Evolutionary conservation across 2,329 filamentous ascomycete species (phyloP), one percentile per base, ranked within the genome.

Genomic region (Ascochyta fabae): DNA sequence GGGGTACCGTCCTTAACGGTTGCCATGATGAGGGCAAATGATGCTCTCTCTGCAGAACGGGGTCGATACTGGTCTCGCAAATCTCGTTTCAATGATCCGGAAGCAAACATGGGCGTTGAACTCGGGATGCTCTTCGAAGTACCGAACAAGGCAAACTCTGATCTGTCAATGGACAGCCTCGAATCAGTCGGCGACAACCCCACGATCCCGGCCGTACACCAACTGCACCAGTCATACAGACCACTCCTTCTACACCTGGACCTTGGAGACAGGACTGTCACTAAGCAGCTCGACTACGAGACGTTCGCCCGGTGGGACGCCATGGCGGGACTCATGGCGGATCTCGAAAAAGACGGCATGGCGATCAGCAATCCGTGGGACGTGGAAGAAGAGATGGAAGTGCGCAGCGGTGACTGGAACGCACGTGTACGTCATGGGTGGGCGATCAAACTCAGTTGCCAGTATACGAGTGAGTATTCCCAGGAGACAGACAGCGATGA

Each of bases 291-390:
- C 8, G 50, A 58, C 4, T 64, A 61, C 35, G 34, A 15, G 8
- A 56, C 48, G 12, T 62, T 60, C 24, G 46, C 53, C 16, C 33
- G 38, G n/a, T 63, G 61, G 64, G 35, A 45, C 3, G 47, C 53
- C 9, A 38, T 64, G 2, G 24, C 41, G 23, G 61, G 96, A 86
- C 84, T 97, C 91, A 84, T 96, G 91, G 49, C 92, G 91, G 85
- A 96, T 91, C 77, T 94, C 91, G 80, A 96, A 92, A 66, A 96
- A 86, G 81, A 97, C 91, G 67, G 96, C 75, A 83, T 97, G 91
- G 66, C 96, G 83, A 71, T 85, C 91, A 78, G 95, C 86, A 73
- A 94, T 78, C 71, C 86, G 84, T 67, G 83, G 79, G 64, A 87
- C 74, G 76, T 88, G 83, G 75, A 88, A 84, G 70, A 97, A 78